A percentile compares a stretch with the other conserved stretches of the same genome.
Conservation (phyloP, 805 yeast genomes). For the Deakozyma indianensis region DNA sequence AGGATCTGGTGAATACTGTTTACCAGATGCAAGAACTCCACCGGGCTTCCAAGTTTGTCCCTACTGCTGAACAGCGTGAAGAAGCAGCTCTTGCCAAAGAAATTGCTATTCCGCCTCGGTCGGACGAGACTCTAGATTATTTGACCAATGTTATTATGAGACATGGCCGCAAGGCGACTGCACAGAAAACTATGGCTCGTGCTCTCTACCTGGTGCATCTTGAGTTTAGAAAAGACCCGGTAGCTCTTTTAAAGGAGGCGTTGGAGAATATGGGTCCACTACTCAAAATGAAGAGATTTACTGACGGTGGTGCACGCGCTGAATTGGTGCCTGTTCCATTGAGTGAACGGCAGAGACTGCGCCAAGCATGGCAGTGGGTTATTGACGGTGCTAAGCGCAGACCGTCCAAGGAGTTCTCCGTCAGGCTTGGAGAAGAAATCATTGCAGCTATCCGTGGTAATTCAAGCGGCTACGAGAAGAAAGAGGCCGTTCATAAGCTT, state of each 20-base stretch:
- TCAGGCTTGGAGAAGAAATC: constrained; percentile 84
- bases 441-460: constrained; percentile 62
- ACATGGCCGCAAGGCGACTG: constrained; percentile 74
- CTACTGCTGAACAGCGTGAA: constrained; percentile 48
- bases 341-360: constrained; percentile 63
- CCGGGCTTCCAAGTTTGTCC: constrained; percentile 18
- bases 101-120: constrained; percentile 42
- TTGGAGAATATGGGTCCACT: constrained; percentile 77
- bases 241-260: constrained; percentile 54
- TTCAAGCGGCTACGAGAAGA: constrained; percentile 73
- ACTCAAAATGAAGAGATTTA: constrained; percentile 58
- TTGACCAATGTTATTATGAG: constrained; percentile 84
- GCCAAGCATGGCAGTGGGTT: constrained; percentile 86
- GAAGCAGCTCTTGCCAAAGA: constrained; percentile 37
- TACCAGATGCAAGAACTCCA: constrained; percentile 4
- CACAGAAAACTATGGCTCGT: constrained; percentile 55
- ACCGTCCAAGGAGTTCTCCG: constrained; percentile 67
- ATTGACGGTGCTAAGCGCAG: constrained; percentile 71
- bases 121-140: constrained; percentile 60
- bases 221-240: constrained; percentile 65
- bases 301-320: constrained; percentile 78
- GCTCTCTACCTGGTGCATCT: constrained; percentile 72
- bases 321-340: constrained; percentile 72
- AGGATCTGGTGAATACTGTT: constrained; percentile 7
- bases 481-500: constrained; percentile 64